A percentile compares a stretch with the other conserved stretches of the same genome.
These are phyloP conservation scores for Byssoonygena ceratinophila DNA, from an alignment of 2,329 filamentous ascomycete species.

Conservation along the genomic window DNA sequence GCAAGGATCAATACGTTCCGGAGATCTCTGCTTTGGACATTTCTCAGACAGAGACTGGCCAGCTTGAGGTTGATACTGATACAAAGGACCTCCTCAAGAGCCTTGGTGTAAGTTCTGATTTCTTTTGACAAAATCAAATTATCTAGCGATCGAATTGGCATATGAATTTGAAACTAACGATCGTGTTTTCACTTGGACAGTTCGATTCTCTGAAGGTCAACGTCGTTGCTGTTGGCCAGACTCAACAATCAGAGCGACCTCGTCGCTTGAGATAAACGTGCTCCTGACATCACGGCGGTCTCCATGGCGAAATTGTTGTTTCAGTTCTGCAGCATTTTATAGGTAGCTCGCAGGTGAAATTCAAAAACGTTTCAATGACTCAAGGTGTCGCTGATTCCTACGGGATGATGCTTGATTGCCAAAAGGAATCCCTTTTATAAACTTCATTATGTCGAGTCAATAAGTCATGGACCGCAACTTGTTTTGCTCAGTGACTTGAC, in stretches of 20 bases:
- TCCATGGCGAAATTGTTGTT: constrained; percentile 6
- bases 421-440: constrained; percentile 35
- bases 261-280: constrained; percentile 53
- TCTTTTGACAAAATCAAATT: not conserved
- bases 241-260: constrained; percentile 72
- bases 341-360: constrained; percentile 15
- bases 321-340: not conserved
- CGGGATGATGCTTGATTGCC: constrained; percentile 88
- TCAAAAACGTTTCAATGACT: constrained; percentile 30
- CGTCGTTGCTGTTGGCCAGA: constrained; percentile 79
- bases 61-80: constrained; percentile 90
- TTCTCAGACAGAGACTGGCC: constrained; percentile 82
- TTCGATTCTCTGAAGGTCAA: constrained; percentile 98
- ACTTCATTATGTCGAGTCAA: not conserved
- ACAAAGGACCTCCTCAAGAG: constrained; percentile 99
- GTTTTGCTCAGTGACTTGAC: not conserved
- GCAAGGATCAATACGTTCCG: constrained; percentile 99
- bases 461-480: not conserved
- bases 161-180: too few relatives aligned
- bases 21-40: constrained; percentile 98
- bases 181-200: too few relatives aligned
- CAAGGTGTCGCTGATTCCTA: constrained; percentile 85
- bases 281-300: constrained; percentile 8
- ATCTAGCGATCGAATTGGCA: too few relatives aligned
- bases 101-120: constrained; percentile 68